Evolutionary conservation across 371 early-diverging fungal genomes (phyloP).

Genomic region (Rhizopus arrhizus): DNA sequence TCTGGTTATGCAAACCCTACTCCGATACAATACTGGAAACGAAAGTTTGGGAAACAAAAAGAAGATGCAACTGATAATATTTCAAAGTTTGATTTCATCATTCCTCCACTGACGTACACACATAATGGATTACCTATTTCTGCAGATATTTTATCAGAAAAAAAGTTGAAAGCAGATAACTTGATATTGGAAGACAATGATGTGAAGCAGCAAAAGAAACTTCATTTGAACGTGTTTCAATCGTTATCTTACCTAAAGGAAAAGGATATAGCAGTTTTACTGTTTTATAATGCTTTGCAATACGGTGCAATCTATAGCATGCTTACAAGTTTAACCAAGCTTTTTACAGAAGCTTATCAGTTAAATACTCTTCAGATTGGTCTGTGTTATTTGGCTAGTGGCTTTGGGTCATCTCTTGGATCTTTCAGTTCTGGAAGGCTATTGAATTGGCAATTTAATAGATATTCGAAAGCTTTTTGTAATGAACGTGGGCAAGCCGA

Average conservation of each 20-base stretch:
- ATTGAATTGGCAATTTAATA: slow-evolving; percentile 30
- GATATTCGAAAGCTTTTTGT: background rate
- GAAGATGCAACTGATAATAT: background rate
- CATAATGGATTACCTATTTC: background rate
- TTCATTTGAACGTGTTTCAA: slow-evolving; percentile 17
- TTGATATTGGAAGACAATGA: background rate
- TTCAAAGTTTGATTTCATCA: background rate
- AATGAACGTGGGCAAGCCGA: background rate
- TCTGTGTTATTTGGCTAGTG: slow-evolving; percentile 35
- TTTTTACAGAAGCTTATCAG: slow-evolving; percentile 26
- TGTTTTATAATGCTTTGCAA: slow-evolving; percentile 37
- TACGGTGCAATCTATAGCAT: slow-evolving; percentile 44
- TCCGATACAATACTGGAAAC: slow-evolving; percentile 29
- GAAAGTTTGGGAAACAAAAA: background rate
- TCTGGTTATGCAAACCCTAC: slow-evolving; percentile 49
- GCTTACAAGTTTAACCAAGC: slow-evolving; percentile 34
- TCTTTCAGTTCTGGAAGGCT: slow-evolving; percentile 33
- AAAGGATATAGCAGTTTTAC: slow-evolving; percentile 34
- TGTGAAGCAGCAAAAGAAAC: slow-evolving; percentile 4
- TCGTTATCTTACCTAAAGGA: slow-evolving; percentile 38
- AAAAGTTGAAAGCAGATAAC: background rate
- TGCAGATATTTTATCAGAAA: background rate
- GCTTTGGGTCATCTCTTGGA: slow-evolving; percentile 33
- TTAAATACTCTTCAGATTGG: slow-evolving; percentile 35
- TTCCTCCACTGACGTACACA: background rate